A percentile compares a stretch with the other conserved stretches of the same genome.
phyloP scores from a whole-genome alignment of 495 filamentous ascomycete genomes.

The Venustampulla echinocandica region DNA sequence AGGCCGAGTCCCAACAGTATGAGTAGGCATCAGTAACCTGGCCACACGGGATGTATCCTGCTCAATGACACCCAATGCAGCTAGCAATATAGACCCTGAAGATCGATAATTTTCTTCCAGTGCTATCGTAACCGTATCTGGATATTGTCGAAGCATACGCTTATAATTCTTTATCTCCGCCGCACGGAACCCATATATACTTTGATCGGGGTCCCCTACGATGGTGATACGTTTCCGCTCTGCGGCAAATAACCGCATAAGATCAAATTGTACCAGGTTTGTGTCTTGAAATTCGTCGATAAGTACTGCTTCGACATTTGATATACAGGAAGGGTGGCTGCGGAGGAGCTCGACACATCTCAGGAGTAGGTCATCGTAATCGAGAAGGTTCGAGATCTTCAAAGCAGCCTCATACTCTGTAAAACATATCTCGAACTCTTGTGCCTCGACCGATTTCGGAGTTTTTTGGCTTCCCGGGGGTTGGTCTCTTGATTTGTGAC shows the following conservation, averaged over 20 bases:
- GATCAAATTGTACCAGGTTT: slow-evolving; percentile 86
- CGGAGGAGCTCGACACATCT: slow-evolving; percentile 75
- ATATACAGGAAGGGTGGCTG: slow-evolving; percentile 72
- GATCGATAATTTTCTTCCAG: slow-evolving; percentile 97
- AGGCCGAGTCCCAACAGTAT: slow-evolving; percentile 70
- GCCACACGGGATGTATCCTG: slow-evolving; percentile 75
- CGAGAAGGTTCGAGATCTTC: slow-evolving; percentile 70
- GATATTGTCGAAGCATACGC: slow-evolving; percentile 67
- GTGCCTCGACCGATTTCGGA: slow-evolving; percentile 45
- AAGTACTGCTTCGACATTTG: slow-evolving; percentile 82
- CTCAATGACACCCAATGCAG: slow-evolving; percentile 81
- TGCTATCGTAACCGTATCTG: slow-evolving; percentile 68
- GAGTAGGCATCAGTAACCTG: slow-evolving; percentile 73
- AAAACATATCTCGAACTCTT: slow-evolving; percentile 69
- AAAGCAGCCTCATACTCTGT: slow-evolving; percentile 70
- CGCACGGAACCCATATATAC: slow-evolving; percentile 96
- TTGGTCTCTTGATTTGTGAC: slow-evolving; percentile 68
- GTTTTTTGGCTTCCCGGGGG: slow-evolving; percentile 13
- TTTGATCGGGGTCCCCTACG: slow-evolving; percentile 96
- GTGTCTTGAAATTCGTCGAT: slow-evolving; percentile 99
- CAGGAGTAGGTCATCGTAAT: slow-evolving; percentile 91
- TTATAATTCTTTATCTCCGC: slow-evolving; percentile 88
- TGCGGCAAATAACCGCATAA: slow-evolving; percentile 85
- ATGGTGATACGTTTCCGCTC: slow-evolving; percentile 70
- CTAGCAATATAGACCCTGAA: slow-evolving; percentile 74